Conservation (phyloP, 2,329 filamentous ascomycete genomes). For the Falciphora oryzae region DNA sequence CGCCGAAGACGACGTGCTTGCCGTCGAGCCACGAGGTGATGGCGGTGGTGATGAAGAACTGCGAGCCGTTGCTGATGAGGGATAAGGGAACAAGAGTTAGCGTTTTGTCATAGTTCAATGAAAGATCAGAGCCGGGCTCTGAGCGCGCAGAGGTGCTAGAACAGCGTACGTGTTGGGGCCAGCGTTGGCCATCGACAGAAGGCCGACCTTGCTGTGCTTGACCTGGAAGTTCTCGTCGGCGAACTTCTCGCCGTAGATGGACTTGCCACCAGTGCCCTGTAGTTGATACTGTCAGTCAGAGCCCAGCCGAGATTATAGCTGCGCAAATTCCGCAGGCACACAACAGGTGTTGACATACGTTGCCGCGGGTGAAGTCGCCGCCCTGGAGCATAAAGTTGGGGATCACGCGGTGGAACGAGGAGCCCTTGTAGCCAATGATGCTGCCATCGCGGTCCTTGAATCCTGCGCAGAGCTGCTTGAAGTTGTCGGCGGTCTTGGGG, state of each 20-base stretch:
- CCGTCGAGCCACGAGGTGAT: conserved; percentile 79
- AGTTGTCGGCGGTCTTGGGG: conserved; percentile 84
- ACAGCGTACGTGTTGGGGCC: conserved; percentile 77
- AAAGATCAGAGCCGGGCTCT: not conserved
- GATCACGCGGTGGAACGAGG: conserved; percentile 89
- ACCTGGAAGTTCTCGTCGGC: conserved; percentile 83
- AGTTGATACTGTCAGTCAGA: conserved; percentile 9
- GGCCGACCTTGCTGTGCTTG: conserved; percentile 68
- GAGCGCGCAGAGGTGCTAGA: not conserved
- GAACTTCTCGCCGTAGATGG: conserved; percentile 95
- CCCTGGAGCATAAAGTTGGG: conserved; percentile 93
- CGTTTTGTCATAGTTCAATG: not conserved
- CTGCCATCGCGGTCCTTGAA: conserved; percentile 41
- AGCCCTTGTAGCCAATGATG: conserved; percentile 77
- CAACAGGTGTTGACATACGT: conserved; percentile 53
- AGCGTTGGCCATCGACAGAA: conserved; percentile 93
- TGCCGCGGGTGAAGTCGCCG: conserved; percentile 89
- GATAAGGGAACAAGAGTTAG: conserved; percentile 26
- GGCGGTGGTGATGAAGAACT: conserved; percentile 97
- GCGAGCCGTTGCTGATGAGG: conserved; percentile 78
- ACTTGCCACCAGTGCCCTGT: conserved; percentile 84
- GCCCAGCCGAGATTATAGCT: not conserved
- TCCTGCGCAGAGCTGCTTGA: conserved; percentile 74
- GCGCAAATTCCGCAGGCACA: not conserved
- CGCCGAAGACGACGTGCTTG: conserved; percentile 80